phyloP scores from a whole-genome alignment of 1,284 basidiomycete species.

The Cryptococcus depauperatus region DNA sequence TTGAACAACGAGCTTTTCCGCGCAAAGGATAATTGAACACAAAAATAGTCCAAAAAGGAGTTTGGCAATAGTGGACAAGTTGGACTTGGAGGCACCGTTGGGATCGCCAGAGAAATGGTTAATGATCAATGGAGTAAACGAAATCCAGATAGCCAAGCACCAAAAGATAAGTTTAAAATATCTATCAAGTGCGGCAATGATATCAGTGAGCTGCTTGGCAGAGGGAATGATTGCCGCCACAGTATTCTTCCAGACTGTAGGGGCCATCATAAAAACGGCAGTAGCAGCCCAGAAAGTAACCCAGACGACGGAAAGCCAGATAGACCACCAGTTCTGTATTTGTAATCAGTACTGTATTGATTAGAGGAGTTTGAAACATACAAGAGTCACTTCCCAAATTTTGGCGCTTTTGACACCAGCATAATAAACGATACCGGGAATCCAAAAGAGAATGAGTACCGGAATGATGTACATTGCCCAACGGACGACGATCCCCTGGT shows the following conservation, averaged over 20 bases:
- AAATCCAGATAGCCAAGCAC: constrained; percentile 59
- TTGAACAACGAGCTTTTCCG: constrained; percentile 81
- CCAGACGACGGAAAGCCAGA: constrained; percentile 75
- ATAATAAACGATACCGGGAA: constrained; percentile 59
- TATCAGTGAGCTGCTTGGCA: constrained; percentile 65
- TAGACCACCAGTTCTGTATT: constrained; percentile 65
- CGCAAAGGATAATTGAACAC: constrained; percentile 62
- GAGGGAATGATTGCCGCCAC: constrained; percentile 64
- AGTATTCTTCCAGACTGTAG: constrained; percentile 55
- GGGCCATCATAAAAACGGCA: constrained; percentile 57
- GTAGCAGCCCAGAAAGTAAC: constrained; percentile 76
- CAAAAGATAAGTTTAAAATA: constrained; percentile 60
- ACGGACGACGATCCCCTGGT: constrained; percentile 66
- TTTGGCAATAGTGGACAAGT: constrained; percentile 49
- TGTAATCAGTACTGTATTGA: not conserved
- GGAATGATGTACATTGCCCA: constrained; percentile 75
- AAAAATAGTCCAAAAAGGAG: constrained; percentile 68
- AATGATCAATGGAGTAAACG: constrained; percentile 59
- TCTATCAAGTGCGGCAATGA: constrained; percentile 57
- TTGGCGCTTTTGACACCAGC: constrained; percentile 54
- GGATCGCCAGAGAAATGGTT: constrained; percentile 26
- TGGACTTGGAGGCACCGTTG: constrained; percentile 25
- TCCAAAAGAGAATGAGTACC: constrained; percentile 62
- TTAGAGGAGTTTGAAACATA: constrained; percentile 43
- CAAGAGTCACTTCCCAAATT: constrained; percentile 45